Conservation (phyloP, 768 basidiomycete genomes). For the Boletus huronensis region DNA sequence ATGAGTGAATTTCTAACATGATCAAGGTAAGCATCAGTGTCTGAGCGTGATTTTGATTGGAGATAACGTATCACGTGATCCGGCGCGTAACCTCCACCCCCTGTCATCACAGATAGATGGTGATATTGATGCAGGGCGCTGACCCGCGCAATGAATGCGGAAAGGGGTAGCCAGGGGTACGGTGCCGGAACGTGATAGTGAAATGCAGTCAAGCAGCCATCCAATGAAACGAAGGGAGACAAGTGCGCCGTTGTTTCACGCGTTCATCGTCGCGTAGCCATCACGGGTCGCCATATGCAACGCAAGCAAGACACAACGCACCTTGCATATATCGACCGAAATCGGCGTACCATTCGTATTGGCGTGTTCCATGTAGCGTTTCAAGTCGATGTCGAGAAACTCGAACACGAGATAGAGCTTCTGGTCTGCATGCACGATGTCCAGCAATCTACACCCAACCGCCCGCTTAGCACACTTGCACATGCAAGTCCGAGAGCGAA, state of each 20-base stretch:
- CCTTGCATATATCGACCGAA: conserved; percentile 74
- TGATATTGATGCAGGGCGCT: conserved; percentile 18
- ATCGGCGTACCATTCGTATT: conserved; percentile 72
- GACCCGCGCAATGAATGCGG: not conserved
- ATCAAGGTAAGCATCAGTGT: conserved; percentile 9
- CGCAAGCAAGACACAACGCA: conserved; percentile 35
- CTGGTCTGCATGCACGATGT: conserved; percentile 96
- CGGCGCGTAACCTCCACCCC: conserved; percentile 20
- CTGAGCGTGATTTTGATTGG: not conserved
- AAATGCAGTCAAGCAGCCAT: not conserved
- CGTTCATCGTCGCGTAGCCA: conserved; percentile 20
- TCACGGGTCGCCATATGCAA: conserved; percentile 5
- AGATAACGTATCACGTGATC: conserved; percentile 31
- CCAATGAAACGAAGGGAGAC: conserved; percentile 8
- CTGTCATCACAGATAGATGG: conserved; percentile 18
- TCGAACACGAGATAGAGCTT: conserved; percentile 98
- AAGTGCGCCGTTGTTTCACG: conserved; percentile 14
- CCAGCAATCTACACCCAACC: conserved; percentile 61
- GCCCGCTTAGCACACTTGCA: conserved; percentile 8
- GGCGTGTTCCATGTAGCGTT: conserved; percentile 92
- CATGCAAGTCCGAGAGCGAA: not conserved
- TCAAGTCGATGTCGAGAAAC: conserved; percentile 95
- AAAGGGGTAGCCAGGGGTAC: not conserved
- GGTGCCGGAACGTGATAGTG: not conserved
- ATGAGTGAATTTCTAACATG: conserved; percentile 87